phyloP scores from a whole-genome alignment of 345 rosid species.

The Eucalyptus lansdowneana region DNA sequence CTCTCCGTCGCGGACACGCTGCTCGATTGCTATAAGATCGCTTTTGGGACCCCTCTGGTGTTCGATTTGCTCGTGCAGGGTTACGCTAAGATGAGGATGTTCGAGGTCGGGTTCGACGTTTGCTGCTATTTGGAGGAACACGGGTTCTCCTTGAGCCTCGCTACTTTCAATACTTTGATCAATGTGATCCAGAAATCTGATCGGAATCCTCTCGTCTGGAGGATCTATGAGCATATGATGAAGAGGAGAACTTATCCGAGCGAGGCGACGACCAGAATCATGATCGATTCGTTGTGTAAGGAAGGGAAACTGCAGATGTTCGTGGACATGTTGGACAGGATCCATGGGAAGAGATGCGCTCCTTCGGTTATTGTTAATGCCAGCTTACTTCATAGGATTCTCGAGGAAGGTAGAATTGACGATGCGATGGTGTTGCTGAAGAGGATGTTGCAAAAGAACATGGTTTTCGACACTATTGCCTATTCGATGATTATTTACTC shows the following conservation, averaged over 20 bases:
- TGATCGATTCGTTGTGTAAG: constrained; percentile 62
- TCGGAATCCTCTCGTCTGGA: constrained; percentile 41
- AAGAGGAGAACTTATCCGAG: constrained; percentile 36
- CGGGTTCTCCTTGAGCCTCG: constrained; percentile 40
- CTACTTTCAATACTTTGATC: constrained; percentile 44
- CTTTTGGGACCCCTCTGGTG: constrained; percentile 32
- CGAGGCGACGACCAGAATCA: constrained; percentile 20
- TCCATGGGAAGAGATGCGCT: constrained; percentile 56
- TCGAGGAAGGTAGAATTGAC: constrained; percentile 40
- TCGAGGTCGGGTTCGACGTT: constrained; percentile 49
- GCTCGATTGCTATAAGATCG: constrained; percentile 23
- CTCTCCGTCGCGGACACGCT: constrained; percentile 31
- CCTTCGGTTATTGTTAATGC: constrained; percentile 56
- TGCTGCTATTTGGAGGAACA: constrained; percentile 28
- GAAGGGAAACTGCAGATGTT: constrained; percentile 46
- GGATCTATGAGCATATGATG: constrained; percentile 52
- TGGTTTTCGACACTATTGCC: constrained; percentile 56
- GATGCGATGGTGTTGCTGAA: constrained; percentile 41
- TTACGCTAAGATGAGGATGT: constrained; percentile 46
- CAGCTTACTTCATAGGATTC: constrained; percentile 30
- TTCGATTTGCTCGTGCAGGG: constrained; percentile 61
- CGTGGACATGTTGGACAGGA: constrained; percentile 45
- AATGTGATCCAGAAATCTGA: constrained; percentile 49
- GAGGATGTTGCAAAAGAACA: constrained; percentile 57
- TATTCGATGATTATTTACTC: constrained; percentile 50